Evolutionary conservation across 805 yeast genomes (phyloP), one percentile per base, ranked within the genome.

Genomic region (Hagleromyces aurorensis): DNA sequence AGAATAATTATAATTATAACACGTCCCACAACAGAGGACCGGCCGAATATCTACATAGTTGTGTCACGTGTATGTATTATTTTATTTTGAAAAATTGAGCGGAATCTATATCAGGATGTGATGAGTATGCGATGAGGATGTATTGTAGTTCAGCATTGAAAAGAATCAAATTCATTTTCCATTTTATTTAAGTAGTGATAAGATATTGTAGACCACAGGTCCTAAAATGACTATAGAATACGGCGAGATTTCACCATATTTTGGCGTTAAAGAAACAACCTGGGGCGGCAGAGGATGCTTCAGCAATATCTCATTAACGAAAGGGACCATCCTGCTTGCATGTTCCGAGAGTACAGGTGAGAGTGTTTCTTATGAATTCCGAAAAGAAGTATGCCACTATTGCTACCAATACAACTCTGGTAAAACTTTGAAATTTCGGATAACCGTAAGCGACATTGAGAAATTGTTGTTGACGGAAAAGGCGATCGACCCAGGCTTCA

Each of bases 331-430:
- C 1, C 52, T 77, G 4, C 54, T 69, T 21, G 33, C 25, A 6
- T 65, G 70, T 11, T 36, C 45, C 3, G 32, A 48, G 3, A 74
- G 77, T 1, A 49, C 72, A 21, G 67, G 78, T 7, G 55, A 65
- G 10, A 59, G 71, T 1, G 60, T 76, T 3, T 50, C 62, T 11
- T 60, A 65, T 34, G 74, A 72, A 4, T 76, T 73, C 48, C 65
- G 70, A 28, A 75, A 74, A 39, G 84, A 77, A 42, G 79, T 72
- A 2, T 77, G 85, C 46, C 60, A 67, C 6, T 43, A 47, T 36
- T 77, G 85, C 40, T 72, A 64, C 43, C 31, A 39, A 3, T 77
- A 73, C 39, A 61, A 59, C 18, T 48, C 61, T 38, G 78, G 80
- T 0, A 55, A 51, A 19, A 55, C 58, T 21, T 55, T 72, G 55